Base-by-base conservation (phyloP, 306 rosid genomes). In the Benincasa hispida region DNA sequence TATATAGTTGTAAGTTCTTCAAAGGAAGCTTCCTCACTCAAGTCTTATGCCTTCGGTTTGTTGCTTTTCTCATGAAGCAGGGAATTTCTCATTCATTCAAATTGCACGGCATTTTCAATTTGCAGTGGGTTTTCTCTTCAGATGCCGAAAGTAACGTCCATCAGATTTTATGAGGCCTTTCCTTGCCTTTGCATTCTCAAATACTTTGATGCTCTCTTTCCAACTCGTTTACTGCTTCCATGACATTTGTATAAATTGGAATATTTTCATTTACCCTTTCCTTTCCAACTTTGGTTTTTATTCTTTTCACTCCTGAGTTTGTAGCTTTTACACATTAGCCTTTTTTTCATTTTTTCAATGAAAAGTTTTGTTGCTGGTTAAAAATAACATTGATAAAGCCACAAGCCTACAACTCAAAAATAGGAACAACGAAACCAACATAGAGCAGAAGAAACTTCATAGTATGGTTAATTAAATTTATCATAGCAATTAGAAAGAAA, bases 401-500 rank as follows among this genome's bases (percentile, higher is more conserved):
- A 45, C 74, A 47, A 15, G 57, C 75, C 57, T 47, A 70, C 58
- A 70, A 45, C 41, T 70, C 8, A 35, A 48, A 41, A 70, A 70
- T 27, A 25, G 61, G 37, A 24, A 18, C 12, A 51, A 72, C 10
- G 17, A 45, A 45, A 47, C 24, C 41, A 27, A 72, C 58, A 48
- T 17, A 48, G 42, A 72, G 59, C 59, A 48, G 41, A 72, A 42
- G 35, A 70, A 50, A 72, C 61, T n/a, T 30, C 30, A 48, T 7
- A 51, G 57, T 50, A 25, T 19, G 8, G 39, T 54, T 50, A 51
- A 72, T 72, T 17, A 76, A 60, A 76, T 39, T 42, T 34, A 82
- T 74, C 57, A 61, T 66, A 41, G 81, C 54, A 35, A 53, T 35
- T 58, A 82, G 65, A 77, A 69, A 55, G 69, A 74, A 67, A 50